Conservation (phyloP, 768 basidiomycete species). For the Trametes elegans region DNA sequence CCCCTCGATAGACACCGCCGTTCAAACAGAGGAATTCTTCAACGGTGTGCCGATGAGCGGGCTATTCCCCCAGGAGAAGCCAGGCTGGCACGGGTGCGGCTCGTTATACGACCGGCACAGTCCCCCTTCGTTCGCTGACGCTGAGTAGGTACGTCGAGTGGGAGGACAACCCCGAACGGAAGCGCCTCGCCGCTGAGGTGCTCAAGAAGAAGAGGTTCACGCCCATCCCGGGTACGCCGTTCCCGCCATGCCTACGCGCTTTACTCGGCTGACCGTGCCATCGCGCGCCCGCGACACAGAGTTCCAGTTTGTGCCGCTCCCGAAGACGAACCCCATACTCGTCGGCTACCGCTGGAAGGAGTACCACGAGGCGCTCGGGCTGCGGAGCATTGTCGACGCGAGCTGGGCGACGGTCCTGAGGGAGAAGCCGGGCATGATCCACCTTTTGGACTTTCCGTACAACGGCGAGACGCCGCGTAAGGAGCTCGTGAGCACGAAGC, state of each 20-base stretch:
- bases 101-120: neutral
- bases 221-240: slow-evolving; percentile 36
- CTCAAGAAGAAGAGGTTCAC: slow-evolving; percentile 40
- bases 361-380: slow-evolving; percentile 50
- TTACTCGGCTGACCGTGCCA: neutral
- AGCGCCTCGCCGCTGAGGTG: slow-evolving; percentile 39
- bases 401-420: slow-evolving; percentile 52
- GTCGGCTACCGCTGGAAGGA: slow-evolving; percentile 52
- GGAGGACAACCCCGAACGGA: slow-evolving; percentile 46
- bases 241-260: neutral
- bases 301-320: slow-evolving; percentile 48
- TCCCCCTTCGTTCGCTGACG: neutral
- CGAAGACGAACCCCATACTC: slow-evolving; percentile 49
- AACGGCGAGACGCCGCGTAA: slow-evolving; percentile 50
- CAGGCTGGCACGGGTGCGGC: slow-evolving; percentile 20
- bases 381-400: slow-evolving; percentile 43
- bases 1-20: neutral
- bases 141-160: slow-evolving; percentile 44
- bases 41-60: slow-evolving; percentile 16
- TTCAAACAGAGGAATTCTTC: neutral
- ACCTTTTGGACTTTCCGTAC: slow-evolving; percentile 54
- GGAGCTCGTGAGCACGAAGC: slow-evolving; percentile 42
- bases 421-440: slow-evolving; percentile 51
- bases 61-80: slow-evolving; percentile 22
- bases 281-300: slow-evolving; percentile 29